A percentile compares a stretch with the other conserved stretches of the same genome.
These are phyloP conservation scores for Deinandra increscens DNA, from an alignment of 129 eudicot species.

Conservation along the genomic window DNA sequence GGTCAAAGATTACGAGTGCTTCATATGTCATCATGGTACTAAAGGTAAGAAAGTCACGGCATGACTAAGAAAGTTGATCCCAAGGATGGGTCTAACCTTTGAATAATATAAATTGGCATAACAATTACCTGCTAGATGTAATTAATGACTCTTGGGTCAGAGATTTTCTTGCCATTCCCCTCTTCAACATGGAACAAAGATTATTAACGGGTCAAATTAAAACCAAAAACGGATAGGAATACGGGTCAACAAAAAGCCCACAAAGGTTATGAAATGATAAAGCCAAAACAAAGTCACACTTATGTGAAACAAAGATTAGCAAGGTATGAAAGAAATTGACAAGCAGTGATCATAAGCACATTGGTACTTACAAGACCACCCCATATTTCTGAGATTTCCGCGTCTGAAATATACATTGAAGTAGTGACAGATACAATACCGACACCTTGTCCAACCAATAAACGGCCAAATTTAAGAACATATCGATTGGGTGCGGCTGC, in stretches of 20 bases:
- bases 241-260: not conserved
- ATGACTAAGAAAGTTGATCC: not conserved
- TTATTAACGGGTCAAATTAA: too few species aligned
- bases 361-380: slow-evolving; percentile 76
- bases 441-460: slow-evolving; percentile 68
- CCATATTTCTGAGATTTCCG: slow-evolving; percentile 60
- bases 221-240: too few species aligned
- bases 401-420: slow-evolving; percentile 73
- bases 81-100: not conserved
- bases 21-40: slow-evolving; percentile 5
- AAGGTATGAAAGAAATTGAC: slow-evolving; percentile 76
- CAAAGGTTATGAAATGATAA: not conserved
- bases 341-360: slow-evolving; percentile 62
- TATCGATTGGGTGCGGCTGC: slow-evolving; percentile 56
- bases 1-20: not conserved
- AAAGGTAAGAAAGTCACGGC: not conserved
- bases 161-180: too few species aligned
- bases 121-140: too few species aligned
- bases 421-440: slow-evolving; percentile 80
- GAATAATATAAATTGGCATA: not conserved
- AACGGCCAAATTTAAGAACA: slow-evolving; percentile 56
- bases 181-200: too few species aligned
- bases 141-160: too few species aligned
- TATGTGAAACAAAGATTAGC: slow-evolving; percentile 64
- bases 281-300: slow-evolving; percentile 21